Base-by-base conservation (phyloP, 441 rosid species). In the Brassica balearica region DNA sequence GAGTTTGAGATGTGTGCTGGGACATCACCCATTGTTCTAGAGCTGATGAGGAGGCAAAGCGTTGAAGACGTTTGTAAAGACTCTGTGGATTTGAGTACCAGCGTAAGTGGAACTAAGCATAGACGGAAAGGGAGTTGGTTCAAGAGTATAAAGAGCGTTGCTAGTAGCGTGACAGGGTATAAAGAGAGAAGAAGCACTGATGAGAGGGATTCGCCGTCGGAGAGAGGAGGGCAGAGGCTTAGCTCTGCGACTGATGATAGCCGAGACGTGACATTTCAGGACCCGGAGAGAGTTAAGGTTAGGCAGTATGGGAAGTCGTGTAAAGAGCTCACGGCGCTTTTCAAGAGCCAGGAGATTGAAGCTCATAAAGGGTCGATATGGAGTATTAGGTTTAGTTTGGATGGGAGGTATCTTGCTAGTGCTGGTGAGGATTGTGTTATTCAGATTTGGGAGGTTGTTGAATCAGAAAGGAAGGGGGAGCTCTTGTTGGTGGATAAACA, bases 181-280 rank as follows among this genome's bases (percentile, higher is more conserved):
- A 93, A 85, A 76, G 99, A 96, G 88, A 90, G 95, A 71, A 84
- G 88, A 11, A 92, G 95, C 56, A 90, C 95, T 14, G 98, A 95
- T 70, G 99, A 91, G 76, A 87, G 87, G 77, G 98, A 95, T 75
- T 92, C 97, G 0, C 87, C 88, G 0, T 95, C 98, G 0, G 99
- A 93, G 76, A 93, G 86, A 88, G 99, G 96, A 65, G 97, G 96
- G 25, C 83, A 93, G 80, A 87, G 99, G 84, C 91, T 93, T 3
- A 93, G 99, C 84, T 95, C 99, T 11, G 99, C 95, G 15, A 93
- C 99, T 3, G 98, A 95, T 88, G 99, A 95, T 79, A 93, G 97
- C 82, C 95, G 93, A 75, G 98, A 95, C 61, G 85, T 81, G 36
- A 87, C 94, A 0, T 95, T 91, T 87, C 95, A 91, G 55, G 97